These are phyloP conservation scores for Artemisia tridentata DNA, from an alignment of 129 eudicot genomes.

Conservation along the genomic window DNA sequence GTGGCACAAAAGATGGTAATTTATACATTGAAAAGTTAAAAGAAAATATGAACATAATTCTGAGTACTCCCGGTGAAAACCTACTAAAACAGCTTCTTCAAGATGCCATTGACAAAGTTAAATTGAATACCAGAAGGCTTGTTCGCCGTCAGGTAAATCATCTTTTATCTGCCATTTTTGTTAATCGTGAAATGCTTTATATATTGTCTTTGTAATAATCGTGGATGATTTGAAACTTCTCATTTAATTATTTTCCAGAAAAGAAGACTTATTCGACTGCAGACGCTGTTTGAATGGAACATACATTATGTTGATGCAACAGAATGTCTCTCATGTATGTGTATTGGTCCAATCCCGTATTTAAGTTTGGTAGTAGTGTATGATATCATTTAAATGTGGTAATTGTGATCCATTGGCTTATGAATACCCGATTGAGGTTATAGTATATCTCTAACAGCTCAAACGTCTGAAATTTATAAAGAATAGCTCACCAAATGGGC, in stretches of 20 bases:
- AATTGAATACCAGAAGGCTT: slow-evolving; percentile 80
- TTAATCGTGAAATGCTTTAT: slow-evolving; percentile 9
- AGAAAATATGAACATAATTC: slow-evolving; percentile 39
- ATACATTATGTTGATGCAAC: slow-evolving; percentile 86
- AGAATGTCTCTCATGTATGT: slow-evolving; percentile 63
- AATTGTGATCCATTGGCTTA: too few species aligned
- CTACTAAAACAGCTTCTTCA: slow-evolving; percentile 37
- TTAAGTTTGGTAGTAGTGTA: not conserved
- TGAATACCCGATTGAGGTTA: too few species aligned
- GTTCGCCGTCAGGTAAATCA: slow-evolving; percentile 87
- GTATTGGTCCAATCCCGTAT: not conserved
- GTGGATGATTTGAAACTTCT: not conserved
- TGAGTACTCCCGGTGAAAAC: slow-evolving; percentile 37
- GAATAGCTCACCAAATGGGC: too few species aligned
- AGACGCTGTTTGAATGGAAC: slow-evolving; percentile 80
- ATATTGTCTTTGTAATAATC: slow-evolving; percentile 7
- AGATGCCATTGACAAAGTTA: slow-evolving; percentile 70
- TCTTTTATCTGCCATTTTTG: not conserved
- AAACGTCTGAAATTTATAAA: too few species aligned
- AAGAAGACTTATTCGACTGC: slow-evolving; percentile 74
- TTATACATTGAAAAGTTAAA: slow-evolving; percentile 25
- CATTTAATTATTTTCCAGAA: slow-evolving; percentile 42
- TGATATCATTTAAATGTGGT: not conserved
- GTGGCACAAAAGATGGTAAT: slow-evolving; percentile 11
- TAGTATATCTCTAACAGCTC: too few species aligned